Percentiles rank a stretch among this genome's conserved stretches.
Evolutionary conservation across 2,329 filamentous ascomycete species (phyloP).

Genomic region (Ambrosiella beaveri): DNA sequence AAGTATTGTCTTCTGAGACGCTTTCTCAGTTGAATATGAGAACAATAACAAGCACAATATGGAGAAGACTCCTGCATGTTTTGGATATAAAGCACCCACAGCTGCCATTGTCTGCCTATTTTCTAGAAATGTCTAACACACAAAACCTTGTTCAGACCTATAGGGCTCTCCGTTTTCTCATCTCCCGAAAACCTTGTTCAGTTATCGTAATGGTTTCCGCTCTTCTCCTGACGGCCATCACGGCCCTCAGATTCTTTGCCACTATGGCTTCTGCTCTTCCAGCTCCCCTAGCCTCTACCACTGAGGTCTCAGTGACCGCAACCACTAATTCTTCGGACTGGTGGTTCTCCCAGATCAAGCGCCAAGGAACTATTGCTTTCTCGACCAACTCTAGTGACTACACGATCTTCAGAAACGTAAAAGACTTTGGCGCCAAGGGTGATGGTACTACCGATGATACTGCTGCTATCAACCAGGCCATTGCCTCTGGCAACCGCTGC

Average conservation of each 20-base stretch:
- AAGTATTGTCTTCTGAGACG: no score
- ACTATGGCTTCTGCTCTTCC: constrained; percentile 9
- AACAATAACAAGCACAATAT: no score
- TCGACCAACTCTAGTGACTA: constrained; percentile 29
- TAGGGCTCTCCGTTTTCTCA: not conserved
- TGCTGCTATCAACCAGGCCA: constrained; percentile 68
- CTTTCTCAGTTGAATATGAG: no score
- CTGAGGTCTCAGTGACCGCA: not conserved
- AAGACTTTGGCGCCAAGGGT: constrained; percentile 56
- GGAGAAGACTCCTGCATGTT: no score
- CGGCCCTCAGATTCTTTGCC: constrained; percentile 12
- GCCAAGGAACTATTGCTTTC: constrained; percentile 52
- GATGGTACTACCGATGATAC: constrained; percentile 64
- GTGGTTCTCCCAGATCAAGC: constrained; percentile 55
- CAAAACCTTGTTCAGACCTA: not conserved
- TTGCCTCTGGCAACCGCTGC: constrained; percentile 63
- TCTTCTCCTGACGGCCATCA: constrained; percentile 11
- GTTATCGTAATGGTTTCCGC: constrained; percentile 9
- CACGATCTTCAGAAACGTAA: constrained; percentile 61
- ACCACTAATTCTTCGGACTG: constrained; percentile 31
- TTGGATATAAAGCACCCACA: not conserved
- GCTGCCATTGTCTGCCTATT: not conserved
- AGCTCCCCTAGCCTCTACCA: constrained; percentile 1
- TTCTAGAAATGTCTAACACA: not conserved
- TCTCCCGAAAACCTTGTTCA: constrained; percentile 4